Evolutionary conservation across 257 asterid species (phyloP).

Genomic region (Galeopsis tetrahit): DNA sequence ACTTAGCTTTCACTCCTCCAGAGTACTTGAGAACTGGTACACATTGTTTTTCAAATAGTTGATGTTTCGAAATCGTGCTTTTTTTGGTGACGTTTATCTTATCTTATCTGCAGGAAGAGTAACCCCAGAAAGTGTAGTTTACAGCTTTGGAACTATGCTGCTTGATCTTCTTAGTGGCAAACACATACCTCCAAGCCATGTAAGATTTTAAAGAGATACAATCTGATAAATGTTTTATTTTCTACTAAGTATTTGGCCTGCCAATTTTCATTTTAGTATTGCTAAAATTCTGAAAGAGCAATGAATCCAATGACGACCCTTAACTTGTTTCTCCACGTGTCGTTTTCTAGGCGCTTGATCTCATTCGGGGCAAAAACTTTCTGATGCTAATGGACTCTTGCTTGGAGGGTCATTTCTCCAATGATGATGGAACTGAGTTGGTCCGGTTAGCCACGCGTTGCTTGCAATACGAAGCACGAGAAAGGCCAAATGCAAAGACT

Average conservation of each 20-base stretch:
- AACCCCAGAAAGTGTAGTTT: slow-evolving; percentile 66
- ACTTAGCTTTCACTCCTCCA: slow-evolving; percentile 73
- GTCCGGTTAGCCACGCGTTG: slow-evolving; percentile 91
- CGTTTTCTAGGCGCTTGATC: slow-evolving; percentile 59
- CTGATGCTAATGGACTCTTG: slow-evolving; percentile 73
- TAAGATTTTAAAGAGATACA: slow-evolving; percentile 25
- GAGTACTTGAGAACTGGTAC: slow-evolving; percentile 72
- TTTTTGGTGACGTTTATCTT: neutral
- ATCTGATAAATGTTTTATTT: neutral
- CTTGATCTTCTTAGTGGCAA: slow-evolving; percentile 77
- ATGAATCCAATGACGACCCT: neutral
- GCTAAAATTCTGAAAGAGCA: no score
- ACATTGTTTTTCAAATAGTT: neutral
- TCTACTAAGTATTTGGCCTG: no score
- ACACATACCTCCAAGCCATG: slow-evolving; percentile 77
- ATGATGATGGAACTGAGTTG: slow-evolving; percentile 84
- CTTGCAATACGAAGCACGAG: slow-evolving; percentile 92
- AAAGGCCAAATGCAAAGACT: slow-evolving; percentile 82
- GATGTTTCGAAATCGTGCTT: neutral
- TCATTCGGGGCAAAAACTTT: slow-evolving; percentile 62
- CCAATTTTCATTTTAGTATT: no score
- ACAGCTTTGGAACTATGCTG: slow-evolving; percentile 71
- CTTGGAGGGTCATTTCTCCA: slow-evolving; percentile 90
- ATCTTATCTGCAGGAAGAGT: slow-evolving; percentile 56
- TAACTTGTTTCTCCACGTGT: neutral